Base-by-base conservation (phyloP, 768 basidiomycete genomes). In the Amanita molliuscula region DNA sequence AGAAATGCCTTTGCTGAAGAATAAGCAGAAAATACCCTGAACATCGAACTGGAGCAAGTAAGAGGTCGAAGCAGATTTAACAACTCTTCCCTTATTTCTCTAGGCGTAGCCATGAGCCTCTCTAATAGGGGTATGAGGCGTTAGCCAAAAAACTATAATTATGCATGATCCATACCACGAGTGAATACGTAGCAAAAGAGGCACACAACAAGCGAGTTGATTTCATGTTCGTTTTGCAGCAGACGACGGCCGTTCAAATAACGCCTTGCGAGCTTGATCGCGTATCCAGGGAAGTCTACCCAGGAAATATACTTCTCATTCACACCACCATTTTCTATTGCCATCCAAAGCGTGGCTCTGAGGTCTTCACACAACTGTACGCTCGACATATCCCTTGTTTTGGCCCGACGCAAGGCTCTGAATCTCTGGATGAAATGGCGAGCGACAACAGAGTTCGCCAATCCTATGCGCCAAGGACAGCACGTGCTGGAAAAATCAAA, bases 281-380 rank as follows among this genome's bases (percentile, higher is more conserved):
- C 60, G 55, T 70, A 74, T 16, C 54, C 55, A 6, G 68, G 53
- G 54, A 79, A 70, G 26, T 68, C 65, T 34, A 65, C 71, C 16
- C 60, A 54, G 13, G 59, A 57, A 8, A 82, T 67, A 21, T 79
- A 74, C 20, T 53, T 58, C 50, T 70, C 70, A 55, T 79, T 81
- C 44, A 68, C 59, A 3, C 67, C 67, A 33, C 71, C 70, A 55
- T 73, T 75, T 59, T 85, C 83, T 28, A 81, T 58, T n/a, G 78
- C 58, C 76, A 84, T 81, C 53, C 79, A 67, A 51, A 79, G 68
- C 5, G 73, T 73, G 6, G 74, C 74, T 73, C 78, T 81, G 20
- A 84, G 58, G 59, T 81, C 81, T 33, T 68, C 65, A 1, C 59
- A 54, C 38, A 75, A 53, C 23, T 58, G 53, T 25, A 50, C 55